Percentiles rank a stretch among this genome's conserved stretches.
Evolutionary conservation across 495 filamentous ascomycete genomes (phyloP).

Genomic region (Ascodesmis nigricans): DNA sequence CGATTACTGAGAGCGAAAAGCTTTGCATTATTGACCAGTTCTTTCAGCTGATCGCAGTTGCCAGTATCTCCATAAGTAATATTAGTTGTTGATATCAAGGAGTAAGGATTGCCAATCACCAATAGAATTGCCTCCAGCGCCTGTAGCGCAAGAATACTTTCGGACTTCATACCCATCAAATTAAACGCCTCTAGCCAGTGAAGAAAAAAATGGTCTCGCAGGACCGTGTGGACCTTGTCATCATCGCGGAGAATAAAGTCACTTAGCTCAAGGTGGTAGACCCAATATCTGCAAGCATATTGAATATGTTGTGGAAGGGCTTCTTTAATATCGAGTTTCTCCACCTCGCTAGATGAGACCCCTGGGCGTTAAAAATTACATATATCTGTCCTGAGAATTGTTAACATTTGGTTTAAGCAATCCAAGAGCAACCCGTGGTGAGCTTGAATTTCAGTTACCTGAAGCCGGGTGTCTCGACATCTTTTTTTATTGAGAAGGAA

Average conservation of each 20-base stretch:
- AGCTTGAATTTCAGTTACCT: slow-evolving; percentile 15
- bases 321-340: slow-evolving; percentile 9
- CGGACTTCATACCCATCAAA: slow-evolving; percentile 9
- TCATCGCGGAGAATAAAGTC: slow-evolving; percentile 12
- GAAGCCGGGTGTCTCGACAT: slow-evolving; percentile 13
- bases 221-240: too few species aligned
- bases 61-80: background rate
- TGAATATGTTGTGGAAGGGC: slow-evolving; percentile 21
- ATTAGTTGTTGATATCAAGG: background rate
- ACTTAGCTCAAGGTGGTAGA: slow-evolving; percentile 26
- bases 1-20: slow-evolving; percentile 18
- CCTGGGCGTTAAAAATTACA: slow-evolving; percentile 22
- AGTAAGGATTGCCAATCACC: background rate
- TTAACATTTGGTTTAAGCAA: slow-evolving; percentile 23
- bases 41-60: background rate
- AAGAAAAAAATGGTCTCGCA: slow-evolving; percentile 13
- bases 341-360: slow-evolving; percentile 13
- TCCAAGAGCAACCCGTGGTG: slow-evolving; percentile 7
- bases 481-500: slow-evolving; percentile 19
- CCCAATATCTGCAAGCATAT: slow-evolving; percentile 30
- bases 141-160: slow-evolving; percentile 4
- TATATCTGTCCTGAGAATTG: slow-evolving; percentile 23
- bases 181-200: slow-evolving; percentile 17
- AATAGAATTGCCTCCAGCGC: background rate
- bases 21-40: background rate